Conservation (phyloP, 805 yeast species). For the Kuraishia piskuri region DNA sequence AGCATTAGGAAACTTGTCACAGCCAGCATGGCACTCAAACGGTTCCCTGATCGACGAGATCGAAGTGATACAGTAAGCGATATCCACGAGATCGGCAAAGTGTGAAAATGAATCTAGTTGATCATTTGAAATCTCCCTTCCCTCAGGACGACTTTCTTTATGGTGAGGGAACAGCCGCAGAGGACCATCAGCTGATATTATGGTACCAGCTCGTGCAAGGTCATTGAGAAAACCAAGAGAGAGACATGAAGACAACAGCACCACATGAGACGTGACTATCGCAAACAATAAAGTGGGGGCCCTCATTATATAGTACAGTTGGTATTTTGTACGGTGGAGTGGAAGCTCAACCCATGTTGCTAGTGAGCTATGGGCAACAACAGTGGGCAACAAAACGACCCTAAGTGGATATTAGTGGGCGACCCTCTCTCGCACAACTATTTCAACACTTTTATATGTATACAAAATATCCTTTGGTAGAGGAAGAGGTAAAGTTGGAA, state of each 20-base stretch:
- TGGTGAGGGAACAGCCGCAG: not conserved
- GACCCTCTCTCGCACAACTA: too few species aligned
- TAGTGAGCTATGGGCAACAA: not conserved
- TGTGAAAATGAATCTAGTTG: not conserved
- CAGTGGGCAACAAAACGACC: too few species aligned
- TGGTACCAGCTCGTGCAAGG: not conserved
- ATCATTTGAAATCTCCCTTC: not conserved
- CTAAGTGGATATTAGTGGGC: too few species aligned
- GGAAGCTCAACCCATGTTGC: not conserved
- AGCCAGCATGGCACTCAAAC: slow-evolving; percentile 28
- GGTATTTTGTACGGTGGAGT: not conserved
- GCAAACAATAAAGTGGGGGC: not conserved
- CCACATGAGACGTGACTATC: not conserved
- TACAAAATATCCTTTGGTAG: too few species aligned
- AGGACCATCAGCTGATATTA: too few species aligned
- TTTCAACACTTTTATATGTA: too few species aligned
- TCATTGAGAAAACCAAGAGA: not conserved
- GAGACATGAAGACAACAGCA: not conserved
- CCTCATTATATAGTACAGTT: not conserved
- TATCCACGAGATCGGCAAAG: slow-evolving; percentile 30
- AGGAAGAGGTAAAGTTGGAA: too few species aligned
- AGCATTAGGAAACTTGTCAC: slow-evolving; percentile 28
- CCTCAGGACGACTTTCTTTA: not conserved
- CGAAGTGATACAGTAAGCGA: slow-evolving; percentile 31
- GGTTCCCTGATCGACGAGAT: slow-evolving; percentile 24